Evolutionary conservation across 2,329 filamentous ascomycete genomes (phyloP).

Genomic region (Pyrenophora seminiperda): DNA sequence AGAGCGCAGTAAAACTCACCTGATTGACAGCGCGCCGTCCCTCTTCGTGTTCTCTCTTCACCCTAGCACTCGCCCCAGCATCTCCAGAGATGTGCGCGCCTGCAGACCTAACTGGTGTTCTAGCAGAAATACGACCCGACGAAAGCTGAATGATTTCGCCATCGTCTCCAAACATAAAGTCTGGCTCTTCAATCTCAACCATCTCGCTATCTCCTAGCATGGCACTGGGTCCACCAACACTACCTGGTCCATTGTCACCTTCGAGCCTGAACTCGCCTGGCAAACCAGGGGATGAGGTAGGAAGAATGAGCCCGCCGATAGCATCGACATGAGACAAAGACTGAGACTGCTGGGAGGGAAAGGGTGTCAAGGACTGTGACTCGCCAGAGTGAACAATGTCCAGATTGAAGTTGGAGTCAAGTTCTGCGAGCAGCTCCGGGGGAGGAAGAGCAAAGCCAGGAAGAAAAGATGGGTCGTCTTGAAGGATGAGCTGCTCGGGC

Average conservation of each 20-base stretch:
- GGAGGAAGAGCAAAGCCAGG: constrained; percentile 67
- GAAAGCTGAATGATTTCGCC: constrained; percentile 61
- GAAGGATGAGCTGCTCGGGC: constrained; percentile 74
- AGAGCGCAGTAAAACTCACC: constrained; percentile 41
- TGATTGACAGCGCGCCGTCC: constrained; percentile 38
- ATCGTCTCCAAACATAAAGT: constrained; percentile 66
- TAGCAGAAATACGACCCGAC: constrained; percentile 12
- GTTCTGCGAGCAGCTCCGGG: constrained; percentile 58
- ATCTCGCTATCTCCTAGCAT: constrained; percentile 49
- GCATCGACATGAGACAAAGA: constrained; percentile 24
- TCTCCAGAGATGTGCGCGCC: constrained; percentile 28
- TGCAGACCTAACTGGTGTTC: constrained; percentile 21
- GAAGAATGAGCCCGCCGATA: constrained; percentile 51
- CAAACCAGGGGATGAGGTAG: constrained; percentile 53
- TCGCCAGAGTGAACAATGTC: constrained; percentile 42
- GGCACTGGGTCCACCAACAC: constrained; percentile 33
- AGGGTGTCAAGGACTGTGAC: constrained; percentile 48
- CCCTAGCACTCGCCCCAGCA: constrained; percentile 47
- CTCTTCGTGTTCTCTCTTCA: constrained; percentile 53
- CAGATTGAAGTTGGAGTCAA: constrained; percentile 48
- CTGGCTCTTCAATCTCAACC: constrained; percentile 54
- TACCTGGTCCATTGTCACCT: constrained; percentile 50
- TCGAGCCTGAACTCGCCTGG: constrained; percentile 49
- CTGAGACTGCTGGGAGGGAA: constrained; percentile 35
- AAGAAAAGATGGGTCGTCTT: constrained; percentile 82